These are phyloP conservation scores for Daedaleopsis nitida DNA, from an alignment of 768 basidiomycete genomes.

Conservation along the genomic window DNA sequence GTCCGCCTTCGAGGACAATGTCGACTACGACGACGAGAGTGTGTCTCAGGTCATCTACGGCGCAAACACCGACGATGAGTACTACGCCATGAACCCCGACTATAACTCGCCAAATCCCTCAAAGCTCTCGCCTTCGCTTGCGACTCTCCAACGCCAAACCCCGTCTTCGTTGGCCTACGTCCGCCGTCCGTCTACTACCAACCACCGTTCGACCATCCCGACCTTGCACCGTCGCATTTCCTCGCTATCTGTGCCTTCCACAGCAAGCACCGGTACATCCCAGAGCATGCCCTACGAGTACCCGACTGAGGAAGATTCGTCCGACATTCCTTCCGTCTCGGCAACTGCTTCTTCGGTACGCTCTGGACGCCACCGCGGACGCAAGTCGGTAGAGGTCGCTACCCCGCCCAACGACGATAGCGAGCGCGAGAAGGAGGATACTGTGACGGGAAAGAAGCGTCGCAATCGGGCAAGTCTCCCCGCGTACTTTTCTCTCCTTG, in stretches of 20 bases:
- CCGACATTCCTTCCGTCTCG: slow-evolving; percentile 50
- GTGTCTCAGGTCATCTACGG: slow-evolving; percentile 31
- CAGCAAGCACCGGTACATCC: slow-evolving; percentile 25
- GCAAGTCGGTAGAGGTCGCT: slow-evolving; percentile 15
- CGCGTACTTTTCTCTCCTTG: slow-evolving; percentile 72
- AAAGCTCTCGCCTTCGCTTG: slow-evolving; percentile 42
- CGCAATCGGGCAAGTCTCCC: slow-evolving; percentile 76
- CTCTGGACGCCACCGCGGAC: slow-evolving; percentile 34
- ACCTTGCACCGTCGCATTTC: slow-evolving; percentile 55
- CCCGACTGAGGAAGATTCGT: slow-evolving; percentile 32
- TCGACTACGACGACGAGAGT: slow-evolving; percentile 61
- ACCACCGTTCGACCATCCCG: slow-evolving; percentile 64
- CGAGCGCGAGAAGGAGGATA: slow-evolving; percentile 40
- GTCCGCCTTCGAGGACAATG: slow-evolving; percentile 66
- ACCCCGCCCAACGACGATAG: slow-evolving; percentile 24
- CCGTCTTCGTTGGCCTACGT: slow-evolving; percentile 61
- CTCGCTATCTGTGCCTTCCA: slow-evolving; percentile 41
- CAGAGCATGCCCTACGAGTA: slow-evolving; percentile 32
- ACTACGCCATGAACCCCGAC: slow-evolving; percentile 37
- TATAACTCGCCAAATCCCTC: slow-evolving; percentile 41
- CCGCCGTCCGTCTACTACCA: slow-evolving; percentile 70
- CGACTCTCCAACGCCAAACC: slow-evolving; percentile 25
- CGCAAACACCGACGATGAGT: slow-evolving; percentile 32
- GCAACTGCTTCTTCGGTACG: slow-evolving; percentile 12
- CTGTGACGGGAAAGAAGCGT: slow-evolving; percentile 29